These are phyloP conservation scores for Geotrichum klebahnii DNA, from an alignment of 1,139 yeast genomes.

Conservation along the genomic window DNA sequence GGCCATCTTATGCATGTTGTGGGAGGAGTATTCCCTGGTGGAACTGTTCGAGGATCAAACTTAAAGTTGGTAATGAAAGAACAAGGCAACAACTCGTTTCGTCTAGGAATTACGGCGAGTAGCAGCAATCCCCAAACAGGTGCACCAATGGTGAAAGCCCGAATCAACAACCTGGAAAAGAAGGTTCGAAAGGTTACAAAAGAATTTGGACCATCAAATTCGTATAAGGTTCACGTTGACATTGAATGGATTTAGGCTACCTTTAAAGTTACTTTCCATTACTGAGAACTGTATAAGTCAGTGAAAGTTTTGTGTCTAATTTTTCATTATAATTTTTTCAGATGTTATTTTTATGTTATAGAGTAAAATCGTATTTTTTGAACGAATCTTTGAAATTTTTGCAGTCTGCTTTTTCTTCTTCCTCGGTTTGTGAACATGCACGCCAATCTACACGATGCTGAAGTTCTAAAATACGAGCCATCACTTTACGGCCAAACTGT, in stretches of 20 bases:
- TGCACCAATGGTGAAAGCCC: conserved; percentile 32
- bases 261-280: conserved; percentile 28
- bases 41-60: conserved; percentile 54
- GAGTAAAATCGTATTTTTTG: conserved; percentile 45
- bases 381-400: conserved; percentile 52
- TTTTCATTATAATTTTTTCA: not conserved
- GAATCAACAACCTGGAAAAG: conserved; percentile 34
- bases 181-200: conserved; percentile 32
- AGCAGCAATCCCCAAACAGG: conserved; percentile 29
- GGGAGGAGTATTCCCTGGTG: conserved; percentile 73
- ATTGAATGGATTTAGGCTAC: conserved; percentile 28
- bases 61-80: conserved; percentile 29
- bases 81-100: conserved; percentile 28
- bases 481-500: conserved; percentile 74
- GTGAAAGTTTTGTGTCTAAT: not conserved
- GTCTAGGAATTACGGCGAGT: conserved; percentile 29
- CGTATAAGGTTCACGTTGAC: conserved; percentile 28
- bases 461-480: conserved; percentile 56
- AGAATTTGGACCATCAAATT: conserved; percentile 29
- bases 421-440: conserved; percentile 58
- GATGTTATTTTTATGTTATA: conserved; percentile 11
- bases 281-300: not conserved
- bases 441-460: conserved; percentile 66
- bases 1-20: conserved; percentile 68
- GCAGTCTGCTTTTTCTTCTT: conserved; percentile 58